Percentiles rank a stretch among this genome's conserved stretches.
phyloP scores from a whole-genome alignment of 257 asterid species.

The Pogostemon cablin region DNA sequence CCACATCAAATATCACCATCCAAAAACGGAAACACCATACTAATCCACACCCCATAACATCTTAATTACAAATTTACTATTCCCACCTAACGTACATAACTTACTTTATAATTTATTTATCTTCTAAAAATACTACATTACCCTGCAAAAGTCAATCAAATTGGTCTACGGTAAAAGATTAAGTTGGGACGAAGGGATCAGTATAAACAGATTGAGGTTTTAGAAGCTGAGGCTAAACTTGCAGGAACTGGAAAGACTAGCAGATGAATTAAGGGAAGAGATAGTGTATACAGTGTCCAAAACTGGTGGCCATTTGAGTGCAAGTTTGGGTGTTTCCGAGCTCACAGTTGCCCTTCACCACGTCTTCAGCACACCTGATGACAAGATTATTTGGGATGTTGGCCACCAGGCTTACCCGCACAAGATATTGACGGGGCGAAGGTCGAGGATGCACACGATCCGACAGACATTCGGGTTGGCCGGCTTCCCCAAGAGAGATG shows the following conservation, averaged over 20 bases:
- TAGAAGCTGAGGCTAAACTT: too few species aligned
- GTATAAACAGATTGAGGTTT: too few species aligned
- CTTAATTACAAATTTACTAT: too few species aligned
- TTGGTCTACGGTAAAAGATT: too few species aligned
- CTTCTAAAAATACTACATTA: too few species aligned
- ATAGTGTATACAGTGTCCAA: conserved; percentile 54
- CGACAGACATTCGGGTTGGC: conserved; percentile 60
- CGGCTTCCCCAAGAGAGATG: conserved; percentile 65
- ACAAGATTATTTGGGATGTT: conserved; percentile 69
- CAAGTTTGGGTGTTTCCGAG: conserved; percentile 60
- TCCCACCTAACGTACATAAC: too few species aligned
- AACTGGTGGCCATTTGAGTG: conserved; percentile 63
- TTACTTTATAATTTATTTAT: too few species aligned
- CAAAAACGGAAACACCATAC: too few species aligned
- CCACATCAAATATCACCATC: too few species aligned
- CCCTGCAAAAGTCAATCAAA: too few species aligned
- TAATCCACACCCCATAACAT: too few species aligned
- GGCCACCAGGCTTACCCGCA: conserved; percentile 68
- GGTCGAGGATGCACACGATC: conserved; percentile 57
- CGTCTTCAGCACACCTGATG: conserved; percentile 58
- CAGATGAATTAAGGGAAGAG: conserved; percentile 57
- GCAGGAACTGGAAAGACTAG: conserved; percentile 46
- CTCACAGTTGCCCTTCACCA: conserved; percentile 70
- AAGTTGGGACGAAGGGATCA: too few species aligned
- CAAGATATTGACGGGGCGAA: conserved; percentile 65